Base-by-base conservation (phyloP, 2,329 filamentous ascomycete species). In the Hymenoscyphus infarciens region DNA sequence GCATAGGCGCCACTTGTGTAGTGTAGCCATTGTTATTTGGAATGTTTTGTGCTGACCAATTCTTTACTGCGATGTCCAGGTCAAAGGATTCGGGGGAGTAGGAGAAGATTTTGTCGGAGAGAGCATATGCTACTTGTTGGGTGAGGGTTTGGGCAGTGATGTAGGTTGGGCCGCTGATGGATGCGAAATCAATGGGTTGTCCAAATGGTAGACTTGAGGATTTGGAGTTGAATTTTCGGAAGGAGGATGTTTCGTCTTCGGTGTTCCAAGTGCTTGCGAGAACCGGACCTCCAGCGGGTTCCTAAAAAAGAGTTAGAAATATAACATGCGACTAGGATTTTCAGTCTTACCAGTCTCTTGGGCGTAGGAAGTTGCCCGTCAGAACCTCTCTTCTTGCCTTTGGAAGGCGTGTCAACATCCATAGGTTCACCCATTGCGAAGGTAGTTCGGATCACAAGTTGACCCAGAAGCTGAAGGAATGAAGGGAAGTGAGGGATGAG, bases 101-200 rank as follows among this genome's bases (percentile, higher is more conserved):
- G 62, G 93, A 90, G 80, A 97, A 99, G 79, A 98, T 87, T 82
- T 96, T 97, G 82, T 98, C 93, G 62, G 94, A 98, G 65, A 99
- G 83, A 67, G 91, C 86, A 79, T 97, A 99, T 65, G 94, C 92
- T 68, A 98, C 89, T 78, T 99, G 95, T 80, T 99, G 95, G 68
- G 98, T 89, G 61, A 99, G 85, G 25, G 92, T 87, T 79, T 99
- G 95, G 33, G 92, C 91, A 49, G 94, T 98, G 65, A 94, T 84
- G 78, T 99, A 99, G 61, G 91, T 95, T 69, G 94, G 91, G 16
- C 94, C 95, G 64, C 84, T 87, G 76, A 98, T 90, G 71, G 83
- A 80, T 38, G 81, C 76, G 63, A 86, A 74, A n/a, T 64, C 67
- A 64, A 86, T 80, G 59, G 77, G 75, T 74, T 84, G 81, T 66